Conservation (phyloP, 805 yeast species). For the Saccharomycopsis amapae region DNA sequence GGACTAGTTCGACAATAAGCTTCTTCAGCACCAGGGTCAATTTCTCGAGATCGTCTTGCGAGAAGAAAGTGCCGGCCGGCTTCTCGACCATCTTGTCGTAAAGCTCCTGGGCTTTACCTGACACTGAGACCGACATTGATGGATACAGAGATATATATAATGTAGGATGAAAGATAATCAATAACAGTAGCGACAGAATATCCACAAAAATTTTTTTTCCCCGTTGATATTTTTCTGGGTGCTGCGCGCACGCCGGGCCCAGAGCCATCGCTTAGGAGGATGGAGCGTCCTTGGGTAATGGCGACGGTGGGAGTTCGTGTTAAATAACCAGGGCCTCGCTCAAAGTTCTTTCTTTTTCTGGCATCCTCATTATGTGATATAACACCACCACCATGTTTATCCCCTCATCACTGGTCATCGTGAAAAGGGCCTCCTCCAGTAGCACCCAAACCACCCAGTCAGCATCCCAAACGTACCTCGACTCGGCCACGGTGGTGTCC, state of each 20-base stretch:
- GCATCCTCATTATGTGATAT: no score
- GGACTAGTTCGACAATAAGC: constrained; percentile 35
- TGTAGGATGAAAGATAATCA: neutral
- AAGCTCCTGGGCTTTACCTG: constrained; percentile 46
- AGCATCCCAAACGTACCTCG: constrained; percentile 4
- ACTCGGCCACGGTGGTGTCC: constrained; percentile 3
- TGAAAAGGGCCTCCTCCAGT: neutral
- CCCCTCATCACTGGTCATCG: no score
- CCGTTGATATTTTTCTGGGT: no score
- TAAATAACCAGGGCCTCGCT: no score
- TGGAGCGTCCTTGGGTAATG: no score
- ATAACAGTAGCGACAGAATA: neutral
- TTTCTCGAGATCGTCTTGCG: constrained; percentile 62
- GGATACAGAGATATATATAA: neutral
- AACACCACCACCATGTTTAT: no score
- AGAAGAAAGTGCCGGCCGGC: constrained; percentile 43
- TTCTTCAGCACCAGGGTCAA: constrained; percentile 37
- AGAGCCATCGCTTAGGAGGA: no score
- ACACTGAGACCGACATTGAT: constrained; percentile 20
- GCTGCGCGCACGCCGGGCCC: no score
- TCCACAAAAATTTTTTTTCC: no score
- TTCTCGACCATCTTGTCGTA: constrained; percentile 57
- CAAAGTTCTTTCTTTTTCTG: no score
- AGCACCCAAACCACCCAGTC: no score
- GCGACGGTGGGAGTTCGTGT: no score